Conservation (phyloP, 1,284 basidiomycete genomes). For the Phellopilus nigrolimitatus region DNA sequence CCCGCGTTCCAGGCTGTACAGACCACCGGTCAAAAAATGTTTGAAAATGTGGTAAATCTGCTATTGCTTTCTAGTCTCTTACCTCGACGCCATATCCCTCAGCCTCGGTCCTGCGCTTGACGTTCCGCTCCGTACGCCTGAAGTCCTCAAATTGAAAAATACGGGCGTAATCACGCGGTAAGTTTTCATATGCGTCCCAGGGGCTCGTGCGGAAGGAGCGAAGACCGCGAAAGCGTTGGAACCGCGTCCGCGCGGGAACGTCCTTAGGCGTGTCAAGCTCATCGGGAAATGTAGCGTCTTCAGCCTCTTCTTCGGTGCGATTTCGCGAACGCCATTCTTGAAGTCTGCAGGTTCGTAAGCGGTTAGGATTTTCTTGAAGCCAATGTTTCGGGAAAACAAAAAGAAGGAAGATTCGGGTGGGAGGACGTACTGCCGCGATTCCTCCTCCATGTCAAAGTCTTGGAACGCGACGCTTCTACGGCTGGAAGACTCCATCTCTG, state of each 20-base stretch:
- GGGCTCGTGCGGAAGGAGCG: constrained; percentile 91
- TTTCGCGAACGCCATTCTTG: constrained; percentile 57
- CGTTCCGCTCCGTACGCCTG: constrained; percentile 76
- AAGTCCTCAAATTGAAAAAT: constrained; percentile 99
- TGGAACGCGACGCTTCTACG: constrained; percentile 56
- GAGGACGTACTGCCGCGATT: constrained; percentile 67
- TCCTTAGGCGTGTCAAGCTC: constrained; percentile 97
- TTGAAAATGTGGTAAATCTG: neutral
- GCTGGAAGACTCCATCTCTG: constrained; percentile 60
- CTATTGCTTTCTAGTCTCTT: constrained; percentile 24
- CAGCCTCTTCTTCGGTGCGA: constrained; percentile 49
- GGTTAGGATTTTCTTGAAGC: no score
- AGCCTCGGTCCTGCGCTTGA: constrained; percentile 60
- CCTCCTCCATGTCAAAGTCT: constrained; percentile 79
- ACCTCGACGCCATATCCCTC: constrained; percentile 65
- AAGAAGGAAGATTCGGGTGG: constrained; percentile 15
- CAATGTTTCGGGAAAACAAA: constrained; percentile 2
- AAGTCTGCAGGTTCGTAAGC: constrained; percentile 56
- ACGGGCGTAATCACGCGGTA: constrained; percentile 89
- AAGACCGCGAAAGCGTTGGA: constrained; percentile 90
- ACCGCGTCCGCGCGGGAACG: constrained; percentile 79
- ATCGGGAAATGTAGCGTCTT: constrained; percentile 88
- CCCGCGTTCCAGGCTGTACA: constrained; percentile 77
- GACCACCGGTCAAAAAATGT: neutral
- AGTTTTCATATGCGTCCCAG: constrained; percentile 97